Conservation (phyloP, 2,329 filamentous ascomycete genomes). For the Hypomyces perniciosus region DNA sequence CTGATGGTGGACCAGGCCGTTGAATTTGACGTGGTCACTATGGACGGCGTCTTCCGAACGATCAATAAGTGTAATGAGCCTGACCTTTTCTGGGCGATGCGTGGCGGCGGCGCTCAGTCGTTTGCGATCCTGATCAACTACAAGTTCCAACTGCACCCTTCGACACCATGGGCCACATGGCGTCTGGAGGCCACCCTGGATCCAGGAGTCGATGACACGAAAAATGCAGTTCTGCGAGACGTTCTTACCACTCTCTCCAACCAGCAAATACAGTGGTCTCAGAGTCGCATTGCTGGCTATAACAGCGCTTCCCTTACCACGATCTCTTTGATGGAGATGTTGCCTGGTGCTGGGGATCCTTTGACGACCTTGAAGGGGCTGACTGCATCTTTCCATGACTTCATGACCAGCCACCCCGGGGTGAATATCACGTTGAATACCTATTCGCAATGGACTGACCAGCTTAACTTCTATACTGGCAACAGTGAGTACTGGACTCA, state of each 20-base stretch:
- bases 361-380: not conserved
- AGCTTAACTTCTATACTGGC: not conserved
- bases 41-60: constrained; percentile 36
- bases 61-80: constrained; percentile 38
- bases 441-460: not conserved
- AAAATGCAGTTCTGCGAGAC: not conserved
- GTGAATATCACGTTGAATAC: constrained; percentile 3
- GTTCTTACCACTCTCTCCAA: not conserved
- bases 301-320: not conserved
- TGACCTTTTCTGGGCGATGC: constrained; percentile 55
- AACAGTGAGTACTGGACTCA: not conserved
- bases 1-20: constrained; percentile 51
- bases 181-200: not conserved
- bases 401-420: not conserved
- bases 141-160: constrained; percentile 7
- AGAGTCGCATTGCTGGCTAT: not conserved
- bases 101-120: constrained; percentile 40
- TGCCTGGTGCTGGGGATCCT: constrained; percentile 1
- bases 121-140: constrained; percentile 3
- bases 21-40: constrained; percentile 45
- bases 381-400: not conserved
- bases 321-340: constrained; percentile 1
- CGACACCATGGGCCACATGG: constrained; percentile 1
- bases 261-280: not conserved
- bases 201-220: constrained; percentile 12